Percentiles rank a stretch among this genome's conserved stretches.
phyloP scores from a whole-genome alignment of 768 basidiomycete species.

The Kwoniella bestiolae region DNA sequence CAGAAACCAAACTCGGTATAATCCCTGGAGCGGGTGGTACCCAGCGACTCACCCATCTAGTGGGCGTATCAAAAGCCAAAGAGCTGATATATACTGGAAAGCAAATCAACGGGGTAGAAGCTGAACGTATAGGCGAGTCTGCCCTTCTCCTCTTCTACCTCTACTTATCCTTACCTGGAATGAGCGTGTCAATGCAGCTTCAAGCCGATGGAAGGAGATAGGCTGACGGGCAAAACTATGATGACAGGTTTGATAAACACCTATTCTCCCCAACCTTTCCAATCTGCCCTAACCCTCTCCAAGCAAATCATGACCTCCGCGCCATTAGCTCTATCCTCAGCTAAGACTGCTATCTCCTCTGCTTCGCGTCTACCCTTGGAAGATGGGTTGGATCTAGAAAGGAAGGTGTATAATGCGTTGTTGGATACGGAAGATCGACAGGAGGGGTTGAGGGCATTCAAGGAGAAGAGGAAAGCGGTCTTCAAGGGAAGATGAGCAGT shows the following conservation, averaged over 20 bases:
- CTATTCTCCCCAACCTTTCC: constrained; percentile 25
- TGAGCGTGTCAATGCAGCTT: too few relatives aligned
- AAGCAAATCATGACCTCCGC: constrained; percentile 60
- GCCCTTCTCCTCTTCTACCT: background rate
- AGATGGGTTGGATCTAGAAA: constrained; percentile 88
- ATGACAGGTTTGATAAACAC: constrained; percentile 44
- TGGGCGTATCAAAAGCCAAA: constrained; percentile 93
- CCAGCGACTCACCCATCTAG: constrained; percentile 78
- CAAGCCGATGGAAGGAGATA: background rate
- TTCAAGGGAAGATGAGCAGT: constrained; percentile 73
- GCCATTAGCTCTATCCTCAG: constrained; percentile 82
- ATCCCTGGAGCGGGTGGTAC: constrained; percentile 95
- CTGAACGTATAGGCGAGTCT: constrained; percentile 60
- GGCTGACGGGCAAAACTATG: background rate
- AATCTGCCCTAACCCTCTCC: constrained; percentile 28
- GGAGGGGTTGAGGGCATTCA: constrained; percentile 85
- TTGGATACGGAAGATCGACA: constrained; percentile 73
- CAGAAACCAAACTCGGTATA: constrained; percentile 91
- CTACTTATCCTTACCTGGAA: too few relatives aligned
- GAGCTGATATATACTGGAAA: constrained; percentile 88
- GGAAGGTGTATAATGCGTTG: constrained; percentile 79
- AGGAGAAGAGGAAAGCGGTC: constrained; percentile 74
- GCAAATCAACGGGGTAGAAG: constrained; percentile 76
- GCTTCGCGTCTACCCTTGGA: constrained; percentile 79
- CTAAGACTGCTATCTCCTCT: constrained; percentile 80